Percentiles rank a stretch among this genome's conserved stretches.
Evolutionary conservation across 805 yeast species (phyloP).

Genomic region (Candida adriatica): DNA sequence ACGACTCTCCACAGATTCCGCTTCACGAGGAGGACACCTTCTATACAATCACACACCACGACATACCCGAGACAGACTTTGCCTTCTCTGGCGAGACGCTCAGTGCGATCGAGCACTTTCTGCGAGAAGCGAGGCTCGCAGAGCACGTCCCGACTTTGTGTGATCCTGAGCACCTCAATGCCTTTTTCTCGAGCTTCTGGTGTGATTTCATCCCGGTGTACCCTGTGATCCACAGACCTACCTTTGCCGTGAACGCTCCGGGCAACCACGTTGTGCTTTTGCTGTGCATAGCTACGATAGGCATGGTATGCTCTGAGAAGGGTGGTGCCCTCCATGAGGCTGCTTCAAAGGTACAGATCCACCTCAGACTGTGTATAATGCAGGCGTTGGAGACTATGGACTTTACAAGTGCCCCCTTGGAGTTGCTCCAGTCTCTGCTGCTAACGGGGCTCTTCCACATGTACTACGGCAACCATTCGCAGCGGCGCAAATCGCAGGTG

Average conservation of each 20-base stretch:
- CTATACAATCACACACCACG: not conserved
- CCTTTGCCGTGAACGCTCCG: constrained; percentile 19
- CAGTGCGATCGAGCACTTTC: constrained; percentile 1
- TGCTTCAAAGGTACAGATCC: constrained; percentile 17
- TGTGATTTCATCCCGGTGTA: constrained; percentile 28
- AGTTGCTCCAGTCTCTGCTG: constrained; percentile 20
- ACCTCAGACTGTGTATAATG: constrained; percentile 9
- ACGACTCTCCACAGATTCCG: not conserved
- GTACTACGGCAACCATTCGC: constrained; percentile 19
- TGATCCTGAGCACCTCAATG: constrained; percentile 4
- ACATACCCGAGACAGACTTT: not conserved
- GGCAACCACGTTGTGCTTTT: constrained; percentile 11
- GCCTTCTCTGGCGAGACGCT: constrained; percentile 1
- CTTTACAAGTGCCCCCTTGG: constrained; percentile 10
- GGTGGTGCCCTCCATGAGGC: constrained; percentile 2
- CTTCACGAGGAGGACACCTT: not conserved
- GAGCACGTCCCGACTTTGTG: not conserved
- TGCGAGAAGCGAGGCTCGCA: not conserved
- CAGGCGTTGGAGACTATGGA: constrained; percentile 10
- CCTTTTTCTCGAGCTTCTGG: constrained; percentile 29
- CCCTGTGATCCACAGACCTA: constrained; percentile 34
- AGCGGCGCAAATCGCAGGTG: constrained; percentile 12
- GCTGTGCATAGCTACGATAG: constrained; percentile 13
- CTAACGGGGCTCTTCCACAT: constrained; percentile 18
- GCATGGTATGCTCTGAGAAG: constrained; percentile 17